Evolutionary conservation across 2,329 filamentous ascomycete genomes (phyloP).

Genomic region (Pseudonectria foliicola): DNA sequence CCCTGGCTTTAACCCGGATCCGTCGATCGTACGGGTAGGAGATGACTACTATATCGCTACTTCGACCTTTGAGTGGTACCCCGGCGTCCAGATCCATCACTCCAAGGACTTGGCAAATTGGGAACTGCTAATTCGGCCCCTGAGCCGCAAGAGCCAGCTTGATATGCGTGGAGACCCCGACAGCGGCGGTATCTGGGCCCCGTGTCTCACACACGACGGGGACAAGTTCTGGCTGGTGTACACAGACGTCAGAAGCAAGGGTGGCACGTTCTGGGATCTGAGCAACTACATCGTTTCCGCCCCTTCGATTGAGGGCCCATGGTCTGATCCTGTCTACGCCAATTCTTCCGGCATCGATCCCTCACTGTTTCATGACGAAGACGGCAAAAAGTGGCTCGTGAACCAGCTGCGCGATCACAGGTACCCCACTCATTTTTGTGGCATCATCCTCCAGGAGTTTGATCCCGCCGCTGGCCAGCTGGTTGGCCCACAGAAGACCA

Average conservation of each 20-base stretch:
- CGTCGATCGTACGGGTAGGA: constrained; percentile 45
- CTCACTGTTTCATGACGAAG: constrained; percentile 50
- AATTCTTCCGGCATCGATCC: constrained; percentile 60
- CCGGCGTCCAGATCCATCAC: constrained; percentile 49
- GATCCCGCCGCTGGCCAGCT: constrained; percentile 41
- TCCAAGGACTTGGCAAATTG: constrained; percentile 47
- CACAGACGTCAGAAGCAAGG: constrained; percentile 60
- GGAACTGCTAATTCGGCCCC: constrained; percentile 38
- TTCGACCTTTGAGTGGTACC: constrained; percentile 50
- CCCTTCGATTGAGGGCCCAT: constrained; percentile 47
- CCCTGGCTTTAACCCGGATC: constrained; percentile 50
- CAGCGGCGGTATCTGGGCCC: constrained; percentile 57
- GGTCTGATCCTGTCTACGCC: constrained; percentile 53
- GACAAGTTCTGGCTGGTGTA: constrained; percentile 57
- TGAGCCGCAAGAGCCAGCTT: constrained; percentile 43
- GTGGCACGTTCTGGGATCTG: constrained; percentile 57
- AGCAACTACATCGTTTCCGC: constrained; percentile 57
- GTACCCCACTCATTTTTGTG: constrained; percentile 43
- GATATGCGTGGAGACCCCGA: constrained; percentile 54
- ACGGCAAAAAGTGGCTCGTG: constrained; percentile 49
- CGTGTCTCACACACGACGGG: constrained; percentile 55
- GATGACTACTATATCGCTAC: constrained; percentile 49
- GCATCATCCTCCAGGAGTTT: constrained; percentile 53
- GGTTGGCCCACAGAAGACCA: constrained; percentile 47
- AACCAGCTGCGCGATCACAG: constrained; percentile 53